phyloP scores from a whole-genome alignment of 1,139 yeast genomes.

The Debaryomyces nepalensis region DNA sequence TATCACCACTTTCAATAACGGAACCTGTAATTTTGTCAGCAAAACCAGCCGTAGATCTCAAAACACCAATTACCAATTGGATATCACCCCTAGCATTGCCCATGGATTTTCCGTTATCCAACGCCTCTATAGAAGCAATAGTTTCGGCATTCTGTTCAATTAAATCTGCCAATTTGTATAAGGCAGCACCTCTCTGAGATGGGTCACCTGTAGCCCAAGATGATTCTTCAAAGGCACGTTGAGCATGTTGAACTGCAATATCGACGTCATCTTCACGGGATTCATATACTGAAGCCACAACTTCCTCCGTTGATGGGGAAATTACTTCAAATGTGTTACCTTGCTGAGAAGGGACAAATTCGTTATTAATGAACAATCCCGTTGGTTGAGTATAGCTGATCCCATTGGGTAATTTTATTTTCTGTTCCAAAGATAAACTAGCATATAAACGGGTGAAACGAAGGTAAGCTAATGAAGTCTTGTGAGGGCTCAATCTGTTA shows the following conservation, averaged over 20 bases:
- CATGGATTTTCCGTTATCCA: constrained; percentile 72
- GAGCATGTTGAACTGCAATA: constrained; percentile 61
- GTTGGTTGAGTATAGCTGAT: constrained; percentile 48
- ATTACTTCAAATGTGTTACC: constrained; percentile 57
- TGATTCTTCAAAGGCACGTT: constrained; percentile 50
- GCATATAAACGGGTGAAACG: constrained; percentile 6
- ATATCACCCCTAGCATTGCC: constrained; percentile 49
- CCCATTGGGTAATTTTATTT: constrained; percentile 51
- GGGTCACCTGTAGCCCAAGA: constrained; percentile 40
- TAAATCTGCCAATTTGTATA: constrained; percentile 58
- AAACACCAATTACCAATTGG: constrained; percentile 50
- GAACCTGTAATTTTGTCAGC: constrained; percentile 71
- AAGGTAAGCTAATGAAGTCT: constrained; percentile 4
- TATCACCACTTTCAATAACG: constrained; percentile 56
- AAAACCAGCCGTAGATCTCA: constrained; percentile 72
- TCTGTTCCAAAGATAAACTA: constrained; percentile 36
- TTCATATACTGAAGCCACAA: constrained; percentile 56
- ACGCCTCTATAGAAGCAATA: constrained; percentile 62
- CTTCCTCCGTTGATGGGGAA: constrained; percentile 62
- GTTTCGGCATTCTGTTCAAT: constrained; percentile 55
- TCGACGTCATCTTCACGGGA: constrained; percentile 63
- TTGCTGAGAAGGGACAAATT: constrained; percentile 53
- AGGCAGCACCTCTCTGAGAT: constrained; percentile 49
- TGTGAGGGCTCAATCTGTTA: constrained; percentile 1
- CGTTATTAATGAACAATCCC: constrained; percentile 78